These are phyloP conservation scores for Calcarisporium arbuscula DNA, from an alignment of 2,329 filamentous ascomycete species.

Conservation along the genomic window DNA sequence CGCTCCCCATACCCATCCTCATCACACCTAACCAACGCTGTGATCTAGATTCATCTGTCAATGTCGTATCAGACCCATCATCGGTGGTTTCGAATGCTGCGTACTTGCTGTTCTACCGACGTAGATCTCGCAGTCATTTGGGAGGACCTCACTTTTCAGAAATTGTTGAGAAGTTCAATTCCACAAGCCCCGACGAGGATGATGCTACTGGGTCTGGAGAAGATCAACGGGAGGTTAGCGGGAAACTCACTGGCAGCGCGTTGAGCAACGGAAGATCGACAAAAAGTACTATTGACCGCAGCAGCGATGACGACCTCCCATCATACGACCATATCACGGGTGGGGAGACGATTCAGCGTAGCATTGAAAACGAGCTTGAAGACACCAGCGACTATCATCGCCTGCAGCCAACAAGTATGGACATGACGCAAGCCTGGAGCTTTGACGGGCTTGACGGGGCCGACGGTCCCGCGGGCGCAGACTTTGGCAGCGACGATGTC, in stretches of 20 bases:
- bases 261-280: too few relatives aligned
- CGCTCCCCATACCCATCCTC: not conserved
- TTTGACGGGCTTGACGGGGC: conserved; percentile 33
- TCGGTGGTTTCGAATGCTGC: conserved; percentile 68
- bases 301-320: conserved; percentile 24
- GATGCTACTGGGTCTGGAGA: conserved; percentile 59
- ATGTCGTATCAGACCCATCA: conserved; percentile 50
- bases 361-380: conserved; percentile 44
- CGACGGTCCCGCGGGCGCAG: conserved; percentile 25
- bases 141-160: conserved; percentile 71
- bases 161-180: conserved; percentile 59
- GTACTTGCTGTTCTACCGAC: conserved; percentile 93
- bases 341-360: conserved; percentile 28
- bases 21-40: too few relatives aligned
- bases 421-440: conserved; percentile 37
- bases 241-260: conserved; percentile 18
- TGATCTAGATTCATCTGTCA: conserved; percentile 67
- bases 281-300: too few relatives aligned
- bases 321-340: conserved; percentile 21
- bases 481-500: conserved; percentile 36
- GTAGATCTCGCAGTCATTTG: conserved; percentile 68
- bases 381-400: conserved; percentile 26
- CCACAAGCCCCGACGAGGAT: conserved; percentile 41
- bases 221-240: conserved; percentile 44
- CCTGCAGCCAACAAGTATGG: conserved; percentile 22